Base-by-base conservation (phyloP, 768 basidiomycete species). In the Pulveroboletus sp. region DNA sequence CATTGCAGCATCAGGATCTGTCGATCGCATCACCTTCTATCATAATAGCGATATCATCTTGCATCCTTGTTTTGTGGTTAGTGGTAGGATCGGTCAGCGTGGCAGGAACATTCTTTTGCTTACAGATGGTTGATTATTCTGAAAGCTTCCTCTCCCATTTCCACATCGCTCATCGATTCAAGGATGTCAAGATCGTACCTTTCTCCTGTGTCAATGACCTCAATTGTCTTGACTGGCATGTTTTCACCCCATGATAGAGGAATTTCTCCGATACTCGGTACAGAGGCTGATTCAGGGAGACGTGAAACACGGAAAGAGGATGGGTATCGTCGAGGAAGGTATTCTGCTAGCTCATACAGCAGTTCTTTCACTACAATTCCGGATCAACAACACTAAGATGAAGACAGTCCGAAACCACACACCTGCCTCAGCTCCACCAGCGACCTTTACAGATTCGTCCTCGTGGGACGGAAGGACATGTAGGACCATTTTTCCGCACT, bases 301-400 rank as follows among this genome's bases (percentile, higher is more conserved):
- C 86, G 78, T 9, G 66, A 69, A 31, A 83, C 72, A n/a, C 64
- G 58, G 58, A 83, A 89, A 4, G 78, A 73, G 17, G 63, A 66
- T 4, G 87, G 86, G 57, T 86, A 85, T 32, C 86, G 77, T 41
- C 71, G 71, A n/a, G 78, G 74, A 23, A 89, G 73, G 57, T 85
- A 88, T 55, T 85, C 85, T 1, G 80, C 74, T 36, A 90, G 68
- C 60, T 88, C 85, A 51, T 86, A 79, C 5, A 85, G 73, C 17
- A 86, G 69, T 62, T 89, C 86, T 45, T 81, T 71, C 6, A 82
- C 85, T 86, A 40, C 8, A 42, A 23, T 5, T 16, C 23, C 11
- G 31, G n/a, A 2, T 41, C 2, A 49, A 41, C 26, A 27, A 40
- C 22, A 8, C 10, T n/a, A n/a, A n/a, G n/a, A n/a, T n/a, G n/a